These are phyloP conservation scores for Polychytrium aggregatum DNA, from an alignment of 192 early-diverging fungal genomes.

Conservation along the genomic window DNA sequence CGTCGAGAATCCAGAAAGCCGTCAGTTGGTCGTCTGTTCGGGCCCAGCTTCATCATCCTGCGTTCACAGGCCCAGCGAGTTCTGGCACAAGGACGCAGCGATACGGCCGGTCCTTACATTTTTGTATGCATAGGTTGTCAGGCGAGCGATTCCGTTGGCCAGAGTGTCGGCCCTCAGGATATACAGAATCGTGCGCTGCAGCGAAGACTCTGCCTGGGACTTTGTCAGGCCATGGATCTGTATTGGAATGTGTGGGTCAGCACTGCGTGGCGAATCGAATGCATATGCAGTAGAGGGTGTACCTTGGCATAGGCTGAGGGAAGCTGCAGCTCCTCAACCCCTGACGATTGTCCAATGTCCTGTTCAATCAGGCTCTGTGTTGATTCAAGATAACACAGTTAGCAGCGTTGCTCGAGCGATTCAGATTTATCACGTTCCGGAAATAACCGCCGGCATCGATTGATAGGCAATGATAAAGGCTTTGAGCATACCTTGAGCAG, in stretches of 20 bases:
- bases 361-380: slow-evolving; percentile 4
- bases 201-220: too few relatives aligned
- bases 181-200: slow-evolving; percentile 15
- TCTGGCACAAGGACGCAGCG: neutral
- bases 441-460: neutral
- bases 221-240: too few relatives aligned
- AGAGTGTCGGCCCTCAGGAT: slow-evolving; percentile 28
- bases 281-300: too few relatives aligned
- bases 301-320: slow-evolving; percentile 32
- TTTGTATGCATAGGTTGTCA: slow-evolving; percentile 45
- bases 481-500: slow-evolving; percentile 15
- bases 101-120: slow-evolving; percentile 17
- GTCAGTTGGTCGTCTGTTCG: too few relatives aligned
- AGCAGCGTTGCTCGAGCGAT: too few relatives aligned
- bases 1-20: neutral
- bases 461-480: too few relatives aligned
- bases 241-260: too few relatives aligned
- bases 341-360: slow-evolving; percentile 14
- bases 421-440: neutral
- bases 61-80: too few relatives aligned
- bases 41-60: too few relatives aligned
- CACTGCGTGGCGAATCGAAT: too few relatives aligned
- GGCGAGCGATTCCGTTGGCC: slow-evolving; percentile 19
- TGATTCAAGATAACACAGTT: slow-evolving; percentile 1
- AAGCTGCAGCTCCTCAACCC: too few relatives aligned